These are phyloP conservation scores for Lipomyces chichibuensis DNA, from an alignment of 805 yeast species.

Conservation along the genomic window DNA sequence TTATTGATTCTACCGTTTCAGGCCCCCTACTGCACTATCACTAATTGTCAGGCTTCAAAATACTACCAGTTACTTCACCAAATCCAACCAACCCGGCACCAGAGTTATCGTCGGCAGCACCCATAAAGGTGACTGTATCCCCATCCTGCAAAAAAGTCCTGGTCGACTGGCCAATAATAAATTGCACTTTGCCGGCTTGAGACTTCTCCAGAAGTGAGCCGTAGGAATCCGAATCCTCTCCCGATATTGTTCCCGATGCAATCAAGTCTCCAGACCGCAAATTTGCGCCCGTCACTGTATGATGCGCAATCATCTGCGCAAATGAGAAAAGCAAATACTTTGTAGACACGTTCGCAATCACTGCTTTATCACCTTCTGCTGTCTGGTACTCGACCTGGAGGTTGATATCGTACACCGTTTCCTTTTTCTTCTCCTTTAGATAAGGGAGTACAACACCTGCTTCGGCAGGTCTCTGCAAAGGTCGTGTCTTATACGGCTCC, in stretches of 20 bases:
- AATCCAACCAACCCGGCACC: constrained; percentile 32
- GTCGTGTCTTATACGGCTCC: constrained; percentile 23
- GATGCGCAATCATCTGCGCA: constrained; percentile 40
- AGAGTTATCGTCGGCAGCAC: constrained; percentile 22
- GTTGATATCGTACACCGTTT: constrained; percentile 32
- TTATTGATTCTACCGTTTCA: neutral
- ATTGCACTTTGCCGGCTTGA: constrained; percentile 27
- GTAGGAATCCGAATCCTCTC: constrained; percentile 19
- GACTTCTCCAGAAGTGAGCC: constrained; percentile 38
- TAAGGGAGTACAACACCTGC: constrained; percentile 34
- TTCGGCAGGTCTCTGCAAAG: constrained; percentile 28
- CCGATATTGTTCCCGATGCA: constrained; percentile 41
- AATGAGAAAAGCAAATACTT: constrained; percentile 37
- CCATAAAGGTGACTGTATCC: constrained; percentile 34
- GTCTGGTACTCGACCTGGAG: constrained; percentile 25
- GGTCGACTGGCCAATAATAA: constrained; percentile 2
- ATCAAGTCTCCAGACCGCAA: constrained; percentile 38
- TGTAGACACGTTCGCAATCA: constrained; percentile 24
- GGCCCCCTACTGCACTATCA: too few species aligned
- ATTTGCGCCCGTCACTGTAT: constrained; percentile 39
- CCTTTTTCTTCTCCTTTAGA: constrained; percentile 25
- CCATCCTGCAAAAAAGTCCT: constrained; percentile 33
- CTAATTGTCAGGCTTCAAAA: constrained; percentile 13
- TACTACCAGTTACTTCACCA: constrained; percentile 31
- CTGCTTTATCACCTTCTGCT: constrained; percentile 7